A percentile compares a stretch with the other conserved stretches of the same genome.
Evolutionary conservation across 495 filamentous ascomycete genomes (phyloP).

Genomic region (Pyrenopolyporus hunteri): DNA sequence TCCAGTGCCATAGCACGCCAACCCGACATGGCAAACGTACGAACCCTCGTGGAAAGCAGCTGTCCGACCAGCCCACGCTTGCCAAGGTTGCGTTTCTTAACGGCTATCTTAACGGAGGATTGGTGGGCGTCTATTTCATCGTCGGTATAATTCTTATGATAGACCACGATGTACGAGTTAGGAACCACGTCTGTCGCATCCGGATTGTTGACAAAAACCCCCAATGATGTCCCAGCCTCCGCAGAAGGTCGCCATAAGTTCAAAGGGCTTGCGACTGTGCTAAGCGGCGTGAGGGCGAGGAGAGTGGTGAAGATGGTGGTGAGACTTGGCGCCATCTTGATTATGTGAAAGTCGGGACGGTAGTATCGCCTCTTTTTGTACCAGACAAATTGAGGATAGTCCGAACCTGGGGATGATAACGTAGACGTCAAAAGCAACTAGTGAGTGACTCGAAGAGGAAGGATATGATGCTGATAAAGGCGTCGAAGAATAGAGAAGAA

Average conservation of each 20-base stretch:
- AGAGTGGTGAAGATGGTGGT: slow-evolving; percentile 42
- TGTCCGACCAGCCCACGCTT: slow-evolving; percentile 50
- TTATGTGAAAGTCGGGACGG: too few relatives aligned
- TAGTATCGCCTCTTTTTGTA: slow-evolving; percentile 23
- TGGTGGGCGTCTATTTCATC: slow-evolving; percentile 50
- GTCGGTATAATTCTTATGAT: slow-evolving; percentile 52
- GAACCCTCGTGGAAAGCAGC: slow-evolving; percentile 48
- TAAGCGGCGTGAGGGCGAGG: slow-evolving; percentile 41
- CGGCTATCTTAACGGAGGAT: slow-evolving; percentile 46
- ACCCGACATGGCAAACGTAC: slow-evolving; percentile 50
- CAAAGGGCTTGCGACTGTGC: slow-evolving; percentile 26
- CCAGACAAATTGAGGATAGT: slow-evolving; percentile 31
- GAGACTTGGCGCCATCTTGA: slow-evolving; percentile 42
- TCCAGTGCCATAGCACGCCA: slow-evolving; percentile 58
- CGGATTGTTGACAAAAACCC: slow-evolving; percentile 53
- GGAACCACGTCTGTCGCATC: slow-evolving; percentile 47
- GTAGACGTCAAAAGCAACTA: not conserved
- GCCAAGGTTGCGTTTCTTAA: slow-evolving; percentile 55
- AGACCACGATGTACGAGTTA: slow-evolving; percentile 58
- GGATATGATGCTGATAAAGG: slow-evolving; percentile 4
- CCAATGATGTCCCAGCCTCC: slow-evolving; percentile 42
- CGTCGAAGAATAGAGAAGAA: not conserved
- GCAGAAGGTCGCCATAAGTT: slow-evolving; percentile 32
- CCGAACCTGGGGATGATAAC: not conserved
- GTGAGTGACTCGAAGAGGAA: slow-evolving; percentile 11